Evolutionary conservation across 805 yeast species (phyloP), one percentile per base, ranked within the genome.

Genomic region (Hanseniaspora lindneri): DNA sequence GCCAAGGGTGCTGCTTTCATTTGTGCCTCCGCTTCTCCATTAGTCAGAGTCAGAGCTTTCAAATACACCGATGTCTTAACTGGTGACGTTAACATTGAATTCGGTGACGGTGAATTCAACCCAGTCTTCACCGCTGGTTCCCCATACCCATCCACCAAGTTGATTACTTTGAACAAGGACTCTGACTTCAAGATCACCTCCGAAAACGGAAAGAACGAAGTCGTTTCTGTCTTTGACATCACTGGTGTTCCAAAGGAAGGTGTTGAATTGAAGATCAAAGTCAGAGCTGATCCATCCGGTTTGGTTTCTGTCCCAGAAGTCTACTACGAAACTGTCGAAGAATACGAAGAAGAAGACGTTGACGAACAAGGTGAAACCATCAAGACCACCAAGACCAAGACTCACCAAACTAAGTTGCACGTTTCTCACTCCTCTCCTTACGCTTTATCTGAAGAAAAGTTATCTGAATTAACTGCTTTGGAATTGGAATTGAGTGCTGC

Each of bases 1-100:
- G 97, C 98, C 50, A 85, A 89, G 69, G 99, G 99, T 74, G 94
- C 95, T 60, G 96, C 98, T 42, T 92, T 92, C 70, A 83, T 92
- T 62, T 92, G 98, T 69, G 99, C 98, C 58, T 84, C 87, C 72
- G 97, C 88, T 75, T 89, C 97, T 30, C 98, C 98, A 69, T 88
- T 96, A 56, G 79, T 92, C 61, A 84, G 98, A 73, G 98, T 92
- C 47, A 83, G 97, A 71, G 96, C 96, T 57, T 92, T 92, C 82
- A 89, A 89, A 72, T 92, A 88, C 65, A 96, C 89, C 73, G 99
- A 92, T 67, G 71, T 79, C 66, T 89, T 88, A 78, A 82, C 79
- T 62, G 77, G 77, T 78, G 79, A 96, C 25, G 96, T 92, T 56
- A 82, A 96, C 35, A 39, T 48, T 37, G 92, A 86, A 79, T 76